phyloP scores from a whole-genome alignment of 2,329 filamentous ascomycete species.

The Colletotrichum abscissum region DNA sequence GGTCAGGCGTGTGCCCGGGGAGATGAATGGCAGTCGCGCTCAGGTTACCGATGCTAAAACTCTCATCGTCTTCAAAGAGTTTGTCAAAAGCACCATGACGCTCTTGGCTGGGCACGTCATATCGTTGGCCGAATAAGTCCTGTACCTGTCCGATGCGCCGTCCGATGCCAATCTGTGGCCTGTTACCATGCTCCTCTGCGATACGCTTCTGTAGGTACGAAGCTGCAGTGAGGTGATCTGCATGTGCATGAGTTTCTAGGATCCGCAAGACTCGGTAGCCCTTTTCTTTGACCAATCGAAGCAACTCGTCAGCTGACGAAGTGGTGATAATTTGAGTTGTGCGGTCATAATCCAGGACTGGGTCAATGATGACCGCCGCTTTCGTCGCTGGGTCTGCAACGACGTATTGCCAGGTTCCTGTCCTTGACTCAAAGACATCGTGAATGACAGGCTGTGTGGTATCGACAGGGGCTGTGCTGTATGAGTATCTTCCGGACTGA shows the following conservation, averaged over 20 bases:
- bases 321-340: constrained; percentile 56
- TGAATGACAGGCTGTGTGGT: constrained; percentile 49
- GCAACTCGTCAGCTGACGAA: constrained; percentile 61
- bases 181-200: constrained; percentile 43
- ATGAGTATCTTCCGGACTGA: not conserved
- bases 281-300: constrained; percentile 54
- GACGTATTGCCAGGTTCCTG: constrained; percentile 70
- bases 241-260: constrained; percentile 72
- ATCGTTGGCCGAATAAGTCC: constrained; percentile 58
- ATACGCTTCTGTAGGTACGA: constrained; percentile 65
- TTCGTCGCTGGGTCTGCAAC: constrained; percentile 63
- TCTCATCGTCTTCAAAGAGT: constrained; percentile 64
- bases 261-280: constrained; percentile 62
- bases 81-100: constrained; percentile 61
- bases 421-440: constrained; percentile 48
- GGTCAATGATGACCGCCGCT: constrained; percentile 68
- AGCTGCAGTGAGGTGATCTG: constrained; percentile 70
- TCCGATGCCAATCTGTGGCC: constrained; percentile 64
- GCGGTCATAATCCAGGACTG: constrained; percentile 69
- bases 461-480: not conserved
- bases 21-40: constrained; percentile 61
- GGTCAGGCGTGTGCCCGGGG: constrained; percentile 71
- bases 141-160: constrained; percentile 65
- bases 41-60: constrained; percentile 61
- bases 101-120: constrained; percentile 57